phyloP scores from a whole-genome alignment of 2,329 filamentous ascomycete genomes.

The Fusarium albidum region DNA sequence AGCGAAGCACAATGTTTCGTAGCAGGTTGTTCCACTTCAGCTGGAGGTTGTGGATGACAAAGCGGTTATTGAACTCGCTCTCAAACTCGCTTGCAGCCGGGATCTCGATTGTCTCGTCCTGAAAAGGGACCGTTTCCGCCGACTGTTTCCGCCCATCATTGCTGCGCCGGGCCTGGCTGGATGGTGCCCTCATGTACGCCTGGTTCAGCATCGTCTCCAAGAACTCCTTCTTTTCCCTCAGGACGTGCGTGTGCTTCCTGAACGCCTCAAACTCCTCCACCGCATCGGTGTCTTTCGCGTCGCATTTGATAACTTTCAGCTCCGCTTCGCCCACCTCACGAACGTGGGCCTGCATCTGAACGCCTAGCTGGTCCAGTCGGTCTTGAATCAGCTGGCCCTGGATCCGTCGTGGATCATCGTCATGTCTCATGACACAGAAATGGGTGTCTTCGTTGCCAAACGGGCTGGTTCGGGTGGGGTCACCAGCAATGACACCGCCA shows the following conservation, averaged over 20 bases:
- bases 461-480: conserved; percentile 82
- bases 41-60: conserved; percentile 97
- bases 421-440: conserved; percentile 91
- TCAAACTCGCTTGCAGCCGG: conserved; percentile 81
- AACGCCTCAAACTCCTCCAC: conserved; percentile 69
- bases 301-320: conserved; percentile 65
- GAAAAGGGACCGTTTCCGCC: conserved; percentile 56
- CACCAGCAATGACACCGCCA: conserved; percentile 78
- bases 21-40: conserved; percentile 98
- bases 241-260: conserved; percentile 61
- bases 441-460: conserved; percentile 96
- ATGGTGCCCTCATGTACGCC: conserved; percentile 50
- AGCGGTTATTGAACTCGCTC: conserved; percentile 97
- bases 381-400: conserved; percentile 86
- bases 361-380: conserved; percentile 78
- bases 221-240: conserved; percentile 66
- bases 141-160: conserved; percentile 42
- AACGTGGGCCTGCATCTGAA: conserved; percentile 80
- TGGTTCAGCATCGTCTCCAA: conserved; percentile 66
- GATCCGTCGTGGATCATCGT: conserved; percentile 87
- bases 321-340: conserved; percentile 79
- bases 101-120: conserved; percentile 69
- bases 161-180: conserved; percentile 39
- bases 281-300: conserved; percentile 57
- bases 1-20: conserved; percentile 94